Evolutionary conservation across 306 rosid species (phyloP).

Genomic region (Lathyrus sativus): DNA sequence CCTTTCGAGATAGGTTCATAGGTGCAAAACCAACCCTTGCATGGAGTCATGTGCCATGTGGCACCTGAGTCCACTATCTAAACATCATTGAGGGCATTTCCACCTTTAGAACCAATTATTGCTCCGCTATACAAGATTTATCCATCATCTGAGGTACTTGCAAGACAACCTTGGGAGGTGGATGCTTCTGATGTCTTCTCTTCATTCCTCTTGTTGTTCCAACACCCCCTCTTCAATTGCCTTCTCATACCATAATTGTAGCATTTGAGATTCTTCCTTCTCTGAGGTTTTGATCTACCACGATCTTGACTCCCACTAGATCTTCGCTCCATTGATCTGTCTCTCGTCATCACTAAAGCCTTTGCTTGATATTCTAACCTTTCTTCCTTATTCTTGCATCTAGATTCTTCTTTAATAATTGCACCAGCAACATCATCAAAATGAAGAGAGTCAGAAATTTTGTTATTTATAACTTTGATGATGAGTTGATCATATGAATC

Average conservation of each 20-base stretch:
- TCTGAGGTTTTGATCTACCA: no score
- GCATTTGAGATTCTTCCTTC: not conserved
- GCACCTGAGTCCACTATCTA: not conserved
- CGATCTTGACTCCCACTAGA: no score
- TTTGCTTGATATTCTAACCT: not conserved
- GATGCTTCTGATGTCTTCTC: not conserved
- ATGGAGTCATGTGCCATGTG: not conserved
- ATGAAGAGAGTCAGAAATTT: not conserved
- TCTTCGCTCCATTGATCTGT: no score
- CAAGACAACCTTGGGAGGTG: not conserved
- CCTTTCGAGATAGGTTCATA: not conserved
- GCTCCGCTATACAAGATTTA: not conserved
- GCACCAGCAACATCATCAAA: not conserved
- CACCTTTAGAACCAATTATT: not conserved
- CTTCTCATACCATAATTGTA: not conserved
- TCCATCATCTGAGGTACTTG: slow-evolving; percentile 1
- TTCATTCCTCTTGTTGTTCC: not conserved
- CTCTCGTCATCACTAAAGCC: not conserved
- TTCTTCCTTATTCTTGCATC: not conserved
- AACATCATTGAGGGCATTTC: not conserved
- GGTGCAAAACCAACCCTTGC: not conserved
- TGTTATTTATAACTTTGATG: no score
- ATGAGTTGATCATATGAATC: no score
- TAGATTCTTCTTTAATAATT: not conserved
- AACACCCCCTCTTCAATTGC: not conserved